Evolutionary conservation across 2,329 filamentous ascomycete genomes (phyloP), one percentile per base, ranked within the genome.

Genomic region (Seiridium cupressi): DNA sequence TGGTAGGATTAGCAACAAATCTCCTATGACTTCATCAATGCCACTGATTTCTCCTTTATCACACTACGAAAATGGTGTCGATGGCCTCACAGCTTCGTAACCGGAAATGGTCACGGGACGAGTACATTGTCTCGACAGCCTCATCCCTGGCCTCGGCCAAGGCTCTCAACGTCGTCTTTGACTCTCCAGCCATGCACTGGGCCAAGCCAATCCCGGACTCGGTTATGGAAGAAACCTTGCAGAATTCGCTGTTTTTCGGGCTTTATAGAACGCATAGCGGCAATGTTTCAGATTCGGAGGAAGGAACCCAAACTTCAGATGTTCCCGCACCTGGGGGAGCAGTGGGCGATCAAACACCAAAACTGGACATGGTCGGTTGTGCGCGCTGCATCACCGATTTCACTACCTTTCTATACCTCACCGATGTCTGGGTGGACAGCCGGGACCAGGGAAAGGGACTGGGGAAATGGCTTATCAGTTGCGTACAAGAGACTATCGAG

Each of bases 301-400:
- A 13, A 55, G 34, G 42, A 18, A 7, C 8, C 46, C 13, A 48
- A 18, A 10, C 46, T 9, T 8, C 46, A 7, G 13, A 18, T 18
- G 8, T 9, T 8, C n/a, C 13, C 8, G 7, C 46, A 9, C 18
- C 18, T 26, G 18, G 18, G 18, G 18, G 18, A 26, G 8, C n/a
- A 7, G 38, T n/a, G 32, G 9, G 11, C 44, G 9, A 18, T 34
- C 5, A 3, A 36, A 4, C 34, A 18, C 5, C 13, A 35, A n/a
- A 44, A 3, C 36, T n/a, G 9, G 31, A 61, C 10, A 42, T 63
- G 31, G 44, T 84, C 51, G 81, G 81, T 2, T 74, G 83, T 59
- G 79, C 78, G 0, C 77, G 81, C 26, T 66, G 80, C 40, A 66
- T 82, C 32, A 84, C 80, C 5, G 81, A 83, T 65, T 75, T 73